Evolutionary conservation across 371 early-diverging fungal species (phyloP).

Genomic region (Mortierella sp.): DNA sequence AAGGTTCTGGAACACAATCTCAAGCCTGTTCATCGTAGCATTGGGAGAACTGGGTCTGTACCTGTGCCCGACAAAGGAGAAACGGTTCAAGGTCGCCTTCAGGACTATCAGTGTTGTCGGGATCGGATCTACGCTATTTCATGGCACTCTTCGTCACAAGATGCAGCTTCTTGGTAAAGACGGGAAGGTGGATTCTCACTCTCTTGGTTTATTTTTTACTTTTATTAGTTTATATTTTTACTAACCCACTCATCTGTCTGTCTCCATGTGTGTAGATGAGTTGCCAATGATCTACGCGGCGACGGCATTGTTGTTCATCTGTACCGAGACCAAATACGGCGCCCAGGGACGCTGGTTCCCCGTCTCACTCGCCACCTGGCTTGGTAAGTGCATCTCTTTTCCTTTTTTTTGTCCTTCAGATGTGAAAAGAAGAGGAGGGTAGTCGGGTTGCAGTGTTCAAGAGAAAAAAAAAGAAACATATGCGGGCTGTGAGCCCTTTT

Average conservation of each 20-base stretch:
- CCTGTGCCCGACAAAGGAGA: conserved; percentile 49
- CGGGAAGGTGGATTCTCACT: not conserved
- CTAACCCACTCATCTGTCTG: too few relatives aligned
- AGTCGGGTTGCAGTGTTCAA: not conserved
- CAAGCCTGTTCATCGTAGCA: conserved; percentile 44
- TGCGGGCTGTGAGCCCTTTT: conserved; percentile 13
- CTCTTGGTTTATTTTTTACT: too few relatives aligned
- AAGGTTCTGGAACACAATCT: conserved; percentile 58
- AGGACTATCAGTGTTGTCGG: conserved; percentile 50
- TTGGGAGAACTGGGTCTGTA: conserved; percentile 49
- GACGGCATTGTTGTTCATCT: conserved; percentile 45
- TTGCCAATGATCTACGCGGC: conserved; percentile 57
- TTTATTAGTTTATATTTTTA: too few relatives aligned
- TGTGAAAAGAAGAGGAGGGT: not conserved
- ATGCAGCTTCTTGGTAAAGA: conserved; percentile 53
- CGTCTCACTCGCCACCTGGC: conserved; percentile 42
- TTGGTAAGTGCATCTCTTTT: conserved; percentile 31
- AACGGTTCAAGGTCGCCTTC: conserved; percentile 47
- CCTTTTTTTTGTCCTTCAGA: not conserved
- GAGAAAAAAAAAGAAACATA: not conserved
- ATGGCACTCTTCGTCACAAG: conserved; percentile 56
- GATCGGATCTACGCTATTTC: conserved; percentile 49
- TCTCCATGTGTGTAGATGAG: conserved; percentile 28
- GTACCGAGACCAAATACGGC: conserved; percentile 45
- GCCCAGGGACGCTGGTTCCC: conserved; percentile 56